Percentiles rank a stretch among this genome's conserved stretches.
Evolutionary conservation across 768 basidiomycete species (phyloP).

Genomic region (Phylloporus arenicola): DNA sequence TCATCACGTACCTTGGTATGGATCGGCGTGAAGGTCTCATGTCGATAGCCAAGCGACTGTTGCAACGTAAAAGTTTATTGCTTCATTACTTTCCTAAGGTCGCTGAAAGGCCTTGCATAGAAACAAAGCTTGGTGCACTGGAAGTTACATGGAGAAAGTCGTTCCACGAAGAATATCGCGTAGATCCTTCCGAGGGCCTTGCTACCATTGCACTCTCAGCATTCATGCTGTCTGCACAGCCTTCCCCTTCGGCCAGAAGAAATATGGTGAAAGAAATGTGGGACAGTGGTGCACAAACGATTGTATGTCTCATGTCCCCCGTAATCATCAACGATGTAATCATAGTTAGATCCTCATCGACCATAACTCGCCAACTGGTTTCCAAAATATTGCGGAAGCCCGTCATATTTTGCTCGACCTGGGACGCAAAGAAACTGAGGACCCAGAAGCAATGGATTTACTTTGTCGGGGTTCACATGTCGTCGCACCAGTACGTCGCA

Average conservation of each 20-base stretch:
- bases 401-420: conserved; percentile 64
- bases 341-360: conserved; percentile 73
- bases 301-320: conserved; percentile 40
- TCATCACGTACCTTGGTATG: conserved; percentile 65
- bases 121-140: conserved; percentile 42
- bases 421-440: conserved; percentile 55
- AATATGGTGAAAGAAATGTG: conserved; percentile 78
- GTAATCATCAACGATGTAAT: conserved; percentile 9
- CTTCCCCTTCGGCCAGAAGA: conserved; percentile 56
- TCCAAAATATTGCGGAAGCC: conserved; percentile 72
- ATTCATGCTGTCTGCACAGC: conserved; percentile 75
- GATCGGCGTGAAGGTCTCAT: conserved; percentile 73
- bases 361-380: conserved; percentile 70
- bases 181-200: conserved; percentile 39
- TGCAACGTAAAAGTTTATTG: conserved; percentile 41
- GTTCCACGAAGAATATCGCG: conserved; percentile 44
- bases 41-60: conserved; percentile 58
- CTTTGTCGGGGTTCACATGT: conserved; percentile 63
- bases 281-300: conserved; percentile 82
- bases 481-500: conserved; percentile 74
- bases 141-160: conserved; percentile 51
- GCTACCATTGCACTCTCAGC: conserved; percentile 73
- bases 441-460: conserved; percentile 34
- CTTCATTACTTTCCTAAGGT: conserved; percentile 2
- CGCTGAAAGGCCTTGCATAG: conserved; percentile 32